Conservation (phyloP, 2,329 filamentous ascomycete species). For the Pestalotiopsis sp. region DNA sequence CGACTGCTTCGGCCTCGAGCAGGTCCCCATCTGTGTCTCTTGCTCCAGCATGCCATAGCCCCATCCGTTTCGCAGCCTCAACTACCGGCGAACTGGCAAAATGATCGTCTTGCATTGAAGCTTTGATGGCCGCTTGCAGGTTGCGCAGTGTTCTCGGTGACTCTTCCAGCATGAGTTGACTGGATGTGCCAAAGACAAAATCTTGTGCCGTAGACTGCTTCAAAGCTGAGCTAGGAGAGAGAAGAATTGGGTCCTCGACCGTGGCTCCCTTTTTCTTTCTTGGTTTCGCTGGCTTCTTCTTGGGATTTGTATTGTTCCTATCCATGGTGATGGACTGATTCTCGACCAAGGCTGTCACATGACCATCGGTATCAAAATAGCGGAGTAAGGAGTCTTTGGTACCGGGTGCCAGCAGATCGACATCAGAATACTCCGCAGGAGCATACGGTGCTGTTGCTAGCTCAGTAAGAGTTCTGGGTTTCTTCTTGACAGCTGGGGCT, state of each 20-base stretch:
- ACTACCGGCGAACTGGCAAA: constrained; percentile 24
- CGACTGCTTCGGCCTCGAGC: constrained; percentile 64
- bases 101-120: constrained; percentile 51
- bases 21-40: constrained; percentile 68
- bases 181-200: constrained; percentile 84
- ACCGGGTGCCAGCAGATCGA: constrained; percentile 26
- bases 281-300: constrained; percentile 34
- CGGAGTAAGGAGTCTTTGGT: constrained; percentile 44
- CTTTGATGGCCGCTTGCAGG: constrained; percentile 62
- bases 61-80: constrained; percentile 23
- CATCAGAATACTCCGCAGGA: constrained; percentile 38
- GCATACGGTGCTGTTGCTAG: constrained; percentile 74
- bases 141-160: constrained; percentile 68
- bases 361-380: constrained; percentile 44
- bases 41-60: constrained; percentile 73
- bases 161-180: constrained; percentile 75
- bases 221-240: constrained; percentile 71
- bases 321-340: constrained; percentile 35
- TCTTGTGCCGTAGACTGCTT: constrained; percentile 70
- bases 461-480: constrained; percentile 76
- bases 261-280: constrained; percentile 41
- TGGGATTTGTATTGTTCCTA: constrained; percentile 32
- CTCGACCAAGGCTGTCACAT: constrained; percentile 35
- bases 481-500: constrained; percentile 65
- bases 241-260: constrained; percentile 52